These are phyloP conservation scores for Cicer cuneatum DNA, from an alignment of 306 rosid species.

Conservation along the genomic window DNA sequence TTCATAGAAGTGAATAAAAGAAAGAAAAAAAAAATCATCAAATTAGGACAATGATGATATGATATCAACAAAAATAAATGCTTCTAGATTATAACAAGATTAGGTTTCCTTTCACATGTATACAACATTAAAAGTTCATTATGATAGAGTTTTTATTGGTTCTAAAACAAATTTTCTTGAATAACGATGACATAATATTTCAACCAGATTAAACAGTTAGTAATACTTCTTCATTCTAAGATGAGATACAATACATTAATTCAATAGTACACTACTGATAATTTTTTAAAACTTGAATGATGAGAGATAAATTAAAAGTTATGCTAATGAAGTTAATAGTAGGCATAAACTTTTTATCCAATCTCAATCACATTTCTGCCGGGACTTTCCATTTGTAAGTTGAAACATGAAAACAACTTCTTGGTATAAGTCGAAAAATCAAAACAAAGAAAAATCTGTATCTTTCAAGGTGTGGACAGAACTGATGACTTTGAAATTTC, in stretches of 20 bases:
- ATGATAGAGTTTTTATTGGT: too few species aligned
- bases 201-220: not conserved
- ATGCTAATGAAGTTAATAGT: too few species aligned
- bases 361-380: too few species aligned
- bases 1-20: conserved; percentile 23
- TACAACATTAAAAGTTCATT: conserved; percentile 31
- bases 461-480: conserved; percentile 35
- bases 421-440: conserved; percentile 31
- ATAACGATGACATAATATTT: too few species aligned
- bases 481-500: conserved; percentile 28
- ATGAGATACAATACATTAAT: too few species aligned
- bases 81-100: conserved; percentile 12
- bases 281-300: too few species aligned
- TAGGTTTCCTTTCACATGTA: conserved; percentile 31
- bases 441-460: not conserved
- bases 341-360: too few species aligned
- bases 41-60: conserved; percentile 8
- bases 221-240: not conserved
- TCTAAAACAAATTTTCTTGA: too few species aligned
- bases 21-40: conserved; percentile 6
- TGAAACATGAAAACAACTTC: not conserved
- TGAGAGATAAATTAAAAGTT: too few species aligned
- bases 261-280: too few species aligned
- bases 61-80: not conserved
- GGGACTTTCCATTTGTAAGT: too few species aligned